These are phyloP conservation scores for Aureobasidium pullulans DNA, from an alignment of 2,329 filamentous ascomycete genomes.

Conservation along the genomic window DNA sequence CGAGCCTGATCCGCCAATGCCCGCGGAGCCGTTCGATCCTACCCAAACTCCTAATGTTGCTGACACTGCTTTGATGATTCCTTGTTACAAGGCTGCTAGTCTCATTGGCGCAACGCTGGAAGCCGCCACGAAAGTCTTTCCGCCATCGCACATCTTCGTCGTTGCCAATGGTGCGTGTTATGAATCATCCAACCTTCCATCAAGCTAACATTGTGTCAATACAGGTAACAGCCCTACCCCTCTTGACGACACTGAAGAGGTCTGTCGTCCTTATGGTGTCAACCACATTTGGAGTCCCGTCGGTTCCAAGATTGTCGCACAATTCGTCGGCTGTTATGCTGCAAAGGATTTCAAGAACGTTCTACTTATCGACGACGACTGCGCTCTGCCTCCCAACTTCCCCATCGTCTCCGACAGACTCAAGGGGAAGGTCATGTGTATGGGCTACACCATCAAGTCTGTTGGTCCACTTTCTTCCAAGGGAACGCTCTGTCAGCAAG, in stretches of 20 bases:
- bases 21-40: constrained; percentile 17
- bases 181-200: too few species aligned
- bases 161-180: constrained; percentile 37
- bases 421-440: constrained; percentile 34
- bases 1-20: constrained; percentile 28
- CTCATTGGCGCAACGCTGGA: constrained; percentile 37
- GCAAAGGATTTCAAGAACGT: constrained; percentile 40
- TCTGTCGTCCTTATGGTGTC: constrained; percentile 39
- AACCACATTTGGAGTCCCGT: constrained; percentile 44
- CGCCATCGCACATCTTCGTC: constrained; percentile 39
- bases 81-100: constrained; percentile 40
- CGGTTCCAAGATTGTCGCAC: constrained; percentile 44
- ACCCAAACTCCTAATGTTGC: constrained; percentile 21
- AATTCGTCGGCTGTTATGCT: constrained; percentile 43
- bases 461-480: constrained; percentile 19
- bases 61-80: constrained; percentile 39
- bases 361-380: constrained; percentile 45
- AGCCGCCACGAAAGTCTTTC: constrained; percentile 41
- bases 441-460: constrained; percentile 44
- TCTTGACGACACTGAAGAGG: constrained; percentile 41
- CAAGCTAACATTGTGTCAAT: neutral
- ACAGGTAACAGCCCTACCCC: constrained; percentile 35
- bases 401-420: constrained; percentile 41
- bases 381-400: constrained; percentile 41
- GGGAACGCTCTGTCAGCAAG: constrained; percentile 25